Percentiles rank a stretch among this genome's conserved stretches.
Conservation (phyloP, 2,329 filamentous ascomycete genomes). For the Penicillium nordicum region DNA sequence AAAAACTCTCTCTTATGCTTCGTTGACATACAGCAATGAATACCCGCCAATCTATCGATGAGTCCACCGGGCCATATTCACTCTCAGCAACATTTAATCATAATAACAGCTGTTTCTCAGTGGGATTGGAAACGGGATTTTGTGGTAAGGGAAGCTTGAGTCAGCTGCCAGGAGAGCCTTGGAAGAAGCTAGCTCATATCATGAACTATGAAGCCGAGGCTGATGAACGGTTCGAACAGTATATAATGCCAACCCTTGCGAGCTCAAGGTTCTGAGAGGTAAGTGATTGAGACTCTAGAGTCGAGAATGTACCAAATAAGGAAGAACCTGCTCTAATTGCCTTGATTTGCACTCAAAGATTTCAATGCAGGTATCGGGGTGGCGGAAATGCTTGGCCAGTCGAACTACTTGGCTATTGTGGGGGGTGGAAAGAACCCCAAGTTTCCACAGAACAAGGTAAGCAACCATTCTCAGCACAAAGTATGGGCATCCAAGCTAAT, state of each 20-base stretch:
- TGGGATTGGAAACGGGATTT: constrained; percentile 82
- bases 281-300: constrained; percentile 10
- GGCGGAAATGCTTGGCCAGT: constrained; percentile 80
- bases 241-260: constrained; percentile 68
- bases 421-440: constrained; percentile 83
- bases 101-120: constrained; percentile 79
- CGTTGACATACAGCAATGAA: constrained; percentile 62
- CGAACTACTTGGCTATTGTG: constrained; percentile 84
- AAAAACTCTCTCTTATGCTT: constrained; percentile 8
- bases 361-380: constrained; percentile 79
- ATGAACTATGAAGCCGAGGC: constrained; percentile 13
- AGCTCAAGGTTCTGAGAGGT: constrained; percentile 64
- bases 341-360: constrained; percentile 48
- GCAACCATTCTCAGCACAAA: constrained; percentile 5
- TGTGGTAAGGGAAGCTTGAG: constrained; percentile 58
- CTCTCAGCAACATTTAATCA: constrained; percentile 83
- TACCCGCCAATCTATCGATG: constrained; percentile 79
- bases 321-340: not conserved
- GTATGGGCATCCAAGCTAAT: not conserved
- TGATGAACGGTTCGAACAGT: constrained; percentile 48
- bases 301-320: not conserved
- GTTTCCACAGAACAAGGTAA: constrained; percentile 79
- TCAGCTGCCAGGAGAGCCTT: not conserved
- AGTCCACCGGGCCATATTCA: constrained; percentile 67
- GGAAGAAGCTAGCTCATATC: not conserved